phyloP scores from a whole-genome alignment of 805 yeast genomes.

The Monosporozyma unispora region DNA sequence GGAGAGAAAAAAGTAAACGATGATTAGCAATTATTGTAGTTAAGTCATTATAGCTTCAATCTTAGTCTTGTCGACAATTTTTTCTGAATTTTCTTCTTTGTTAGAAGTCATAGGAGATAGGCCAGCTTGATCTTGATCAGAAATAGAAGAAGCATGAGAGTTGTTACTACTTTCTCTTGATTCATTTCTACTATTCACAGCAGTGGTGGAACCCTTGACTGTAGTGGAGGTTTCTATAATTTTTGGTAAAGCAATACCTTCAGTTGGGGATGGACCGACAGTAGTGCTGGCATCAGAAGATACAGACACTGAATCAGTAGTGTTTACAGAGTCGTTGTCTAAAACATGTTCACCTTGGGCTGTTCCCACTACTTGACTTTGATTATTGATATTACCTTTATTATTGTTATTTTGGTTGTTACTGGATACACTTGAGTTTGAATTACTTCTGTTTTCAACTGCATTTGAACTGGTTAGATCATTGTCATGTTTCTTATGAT shows the following conservation, averaged over 20 bases:
- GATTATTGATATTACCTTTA: neutral
- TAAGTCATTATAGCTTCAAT: constrained; percentile 2
- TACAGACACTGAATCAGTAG: neutral
- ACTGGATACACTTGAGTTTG: neutral
- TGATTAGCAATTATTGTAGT: neutral
- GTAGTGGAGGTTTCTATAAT: neutral
- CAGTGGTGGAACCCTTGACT: neutral
- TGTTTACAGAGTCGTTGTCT: neutral
- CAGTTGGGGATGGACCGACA: neutral
- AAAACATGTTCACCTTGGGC: neutral
- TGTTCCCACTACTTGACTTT: neutral
- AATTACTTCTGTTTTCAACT: neutral
- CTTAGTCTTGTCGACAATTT: constrained; percentile 1
- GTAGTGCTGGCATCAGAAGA: neutral
- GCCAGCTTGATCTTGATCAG: too few relatives aligned
- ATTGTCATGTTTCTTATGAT: neutral
- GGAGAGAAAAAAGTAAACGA: neutral
- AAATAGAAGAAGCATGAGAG: neutral
- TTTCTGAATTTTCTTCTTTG: neutral
- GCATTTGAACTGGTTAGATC: neutral
- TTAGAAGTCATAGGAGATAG: too few relatives aligned
- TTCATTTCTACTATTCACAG: neutral
- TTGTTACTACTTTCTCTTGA: neutral
- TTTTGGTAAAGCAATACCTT: neutral
- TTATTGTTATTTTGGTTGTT: neutral